Percentiles rank a stretch among this genome's conserved stretches.
Conservation (phyloP, 306 rosid species). For the Malus sylvestris region DNA sequence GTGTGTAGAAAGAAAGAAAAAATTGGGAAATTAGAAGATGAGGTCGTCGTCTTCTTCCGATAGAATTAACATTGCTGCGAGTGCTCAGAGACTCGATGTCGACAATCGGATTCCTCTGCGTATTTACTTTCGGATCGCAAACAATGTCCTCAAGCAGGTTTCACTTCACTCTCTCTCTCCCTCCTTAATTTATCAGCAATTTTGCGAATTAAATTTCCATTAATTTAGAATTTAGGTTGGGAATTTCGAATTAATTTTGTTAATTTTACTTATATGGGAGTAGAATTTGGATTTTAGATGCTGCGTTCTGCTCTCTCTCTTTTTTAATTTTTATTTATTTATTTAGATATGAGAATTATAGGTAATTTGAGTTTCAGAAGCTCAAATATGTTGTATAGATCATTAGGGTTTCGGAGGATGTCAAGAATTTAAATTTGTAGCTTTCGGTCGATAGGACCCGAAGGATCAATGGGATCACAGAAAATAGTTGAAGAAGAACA, state of each 20-base stretch:
- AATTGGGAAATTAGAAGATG: conserved; percentile 30
- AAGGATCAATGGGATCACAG: neutral
- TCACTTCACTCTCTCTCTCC: neutral
- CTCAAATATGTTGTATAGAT: neutral
- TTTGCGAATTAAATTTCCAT: neutral
- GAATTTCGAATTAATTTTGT: neutral
- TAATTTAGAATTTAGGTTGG: neutral
- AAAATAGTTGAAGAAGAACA: neutral
- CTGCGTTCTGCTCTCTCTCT: neutral
- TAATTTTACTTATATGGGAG: neutral
- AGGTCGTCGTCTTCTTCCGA: conserved; percentile 51
- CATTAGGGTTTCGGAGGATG: neutral
- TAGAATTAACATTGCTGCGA: conserved; percentile 58
- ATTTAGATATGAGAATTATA: neutral
- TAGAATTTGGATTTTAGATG: neutral
- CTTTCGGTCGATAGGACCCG: neutral
- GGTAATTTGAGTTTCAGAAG: neutral
- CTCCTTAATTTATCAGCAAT: neutral
- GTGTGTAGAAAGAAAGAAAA: conserved; percentile 10
- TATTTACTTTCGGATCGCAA: conserved; percentile 74
- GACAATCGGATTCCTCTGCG: conserved; percentile 78
- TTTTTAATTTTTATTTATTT: neutral
- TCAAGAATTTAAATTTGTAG: neutral
- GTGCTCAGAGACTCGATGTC: conserved; percentile 61
- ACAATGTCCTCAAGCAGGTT: conserved; percentile 86